phyloP scores from a whole-genome alignment of 1,284 basidiomycete genomes.

The Puccinia novopanici region DNA sequence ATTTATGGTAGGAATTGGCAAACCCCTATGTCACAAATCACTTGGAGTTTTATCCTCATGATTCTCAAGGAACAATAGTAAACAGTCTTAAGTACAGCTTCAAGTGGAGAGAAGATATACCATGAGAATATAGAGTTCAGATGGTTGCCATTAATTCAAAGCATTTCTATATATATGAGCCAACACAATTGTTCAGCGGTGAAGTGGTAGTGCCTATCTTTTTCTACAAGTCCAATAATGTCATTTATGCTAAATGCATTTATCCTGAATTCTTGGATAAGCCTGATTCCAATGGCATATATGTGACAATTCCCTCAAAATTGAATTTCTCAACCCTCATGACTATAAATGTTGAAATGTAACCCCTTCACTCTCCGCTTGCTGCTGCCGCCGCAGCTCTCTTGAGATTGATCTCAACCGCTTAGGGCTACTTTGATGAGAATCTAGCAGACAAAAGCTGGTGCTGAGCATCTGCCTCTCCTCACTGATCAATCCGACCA shows the following conservation, averaged over 20 bases:
- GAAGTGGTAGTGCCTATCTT: background rate
- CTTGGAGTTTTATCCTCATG: constrained; percentile 3
- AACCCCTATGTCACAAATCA: background rate
- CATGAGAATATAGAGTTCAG: background rate
- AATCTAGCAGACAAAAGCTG: too few relatives aligned
- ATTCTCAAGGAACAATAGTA: background rate
- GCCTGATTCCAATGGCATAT: too few relatives aligned
- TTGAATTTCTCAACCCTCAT: too few relatives aligned
- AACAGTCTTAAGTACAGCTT: background rate
- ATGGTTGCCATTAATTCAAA: background rate
- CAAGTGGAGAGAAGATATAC: constrained; percentile 4
- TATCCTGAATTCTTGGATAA: background rate
- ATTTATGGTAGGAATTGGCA: background rate
- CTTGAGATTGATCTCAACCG: too few relatives aligned
- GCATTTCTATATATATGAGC: constrained; percentile 1
- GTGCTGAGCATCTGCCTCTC: too few relatives aligned
- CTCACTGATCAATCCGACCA: too few relatives aligned
- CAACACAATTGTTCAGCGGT: background rate
- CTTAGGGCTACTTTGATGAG: too few relatives aligned
- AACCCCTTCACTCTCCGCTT: too few relatives aligned
- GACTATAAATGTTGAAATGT: too few relatives aligned
- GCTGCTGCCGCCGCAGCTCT: too few relatives aligned
- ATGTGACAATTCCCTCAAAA: too few relatives aligned
- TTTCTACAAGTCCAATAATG: background rate
- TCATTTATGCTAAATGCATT: background rate